Conservation (phyloP, 345 rosid genomes). For the Rubroshorea leprosula region DNA sequence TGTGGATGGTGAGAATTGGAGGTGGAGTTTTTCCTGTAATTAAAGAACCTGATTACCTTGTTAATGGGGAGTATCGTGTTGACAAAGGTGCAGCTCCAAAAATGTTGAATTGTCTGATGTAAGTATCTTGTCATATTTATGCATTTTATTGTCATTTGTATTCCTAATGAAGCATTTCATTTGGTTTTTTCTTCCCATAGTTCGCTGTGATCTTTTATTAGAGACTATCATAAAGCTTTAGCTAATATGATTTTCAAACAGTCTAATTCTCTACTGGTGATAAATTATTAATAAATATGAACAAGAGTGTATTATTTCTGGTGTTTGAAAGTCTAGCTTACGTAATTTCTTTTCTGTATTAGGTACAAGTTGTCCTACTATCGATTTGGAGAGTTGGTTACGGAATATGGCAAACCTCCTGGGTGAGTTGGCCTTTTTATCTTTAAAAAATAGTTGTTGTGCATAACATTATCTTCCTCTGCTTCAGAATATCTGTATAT, state of each 20-base stretch:
- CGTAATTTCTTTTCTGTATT: conserved; percentile 9
- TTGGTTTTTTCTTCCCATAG: no score
- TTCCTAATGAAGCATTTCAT: not conserved
- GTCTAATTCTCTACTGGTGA: no score
- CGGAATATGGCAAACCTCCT: conserved; percentile 88
- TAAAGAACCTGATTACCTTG: conserved; percentile 96
- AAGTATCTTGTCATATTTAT: conserved; percentile 28
- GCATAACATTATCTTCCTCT: not conserved
- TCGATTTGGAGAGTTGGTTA: conserved; percentile 90
- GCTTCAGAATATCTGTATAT: not conserved
- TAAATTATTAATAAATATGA: no score
- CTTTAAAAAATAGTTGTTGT: not conserved
- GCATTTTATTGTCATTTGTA: not conserved
- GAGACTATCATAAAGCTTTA: no score
- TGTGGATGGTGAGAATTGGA: conserved; percentile 99
- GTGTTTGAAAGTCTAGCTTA: not conserved
- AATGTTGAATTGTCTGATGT: conserved; percentile 99
- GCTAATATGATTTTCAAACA: no score
- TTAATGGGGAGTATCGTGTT: conserved; percentile 95
- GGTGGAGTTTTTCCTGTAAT: conserved; percentile 98
- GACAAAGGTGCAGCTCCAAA: conserved; percentile 98
- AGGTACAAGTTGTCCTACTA: conserved; percentile 97
- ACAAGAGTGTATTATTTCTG: no score
- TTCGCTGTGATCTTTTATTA: no score
- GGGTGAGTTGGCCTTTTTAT: conserved; percentile 53